Conservation (phyloP, 2,329 filamentous ascomycete species). For the Cladophialophora yegresii region DNA sequence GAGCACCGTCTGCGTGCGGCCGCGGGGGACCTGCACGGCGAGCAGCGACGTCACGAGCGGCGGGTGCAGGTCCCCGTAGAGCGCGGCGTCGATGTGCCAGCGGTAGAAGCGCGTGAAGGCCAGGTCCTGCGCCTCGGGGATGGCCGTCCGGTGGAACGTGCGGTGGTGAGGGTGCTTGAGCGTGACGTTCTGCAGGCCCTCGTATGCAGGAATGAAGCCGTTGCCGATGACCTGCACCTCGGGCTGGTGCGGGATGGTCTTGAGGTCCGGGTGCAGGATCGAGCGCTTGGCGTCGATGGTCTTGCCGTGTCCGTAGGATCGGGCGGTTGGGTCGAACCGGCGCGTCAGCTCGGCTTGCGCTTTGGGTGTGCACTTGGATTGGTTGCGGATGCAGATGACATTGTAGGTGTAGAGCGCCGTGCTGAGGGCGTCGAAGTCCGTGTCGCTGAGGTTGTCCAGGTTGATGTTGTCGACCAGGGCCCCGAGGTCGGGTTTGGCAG, state of each 20-base stretch:
- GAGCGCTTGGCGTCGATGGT: conserved; percentile 66
- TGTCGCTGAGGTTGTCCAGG: conserved; percentile 64
- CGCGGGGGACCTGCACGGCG: conserved; percentile 70
- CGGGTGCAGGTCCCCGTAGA: conserved; percentile 64
- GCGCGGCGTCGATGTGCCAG: conserved; percentile 54
- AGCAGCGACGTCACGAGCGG: conserved; percentile 72
- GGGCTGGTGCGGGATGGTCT: conserved; percentile 76
- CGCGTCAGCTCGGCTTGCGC: conserved; percentile 74
- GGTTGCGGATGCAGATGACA: conserved; percentile 70
- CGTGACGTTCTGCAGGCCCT: conserved; percentile 67
- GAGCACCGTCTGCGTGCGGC: conserved; percentile 65
- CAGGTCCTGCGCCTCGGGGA: conserved; percentile 63
- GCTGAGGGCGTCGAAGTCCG: conserved; percentile 65
- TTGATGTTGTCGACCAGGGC: conserved; percentile 61
- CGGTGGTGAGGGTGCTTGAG: conserved; percentile 75
- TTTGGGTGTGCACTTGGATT: conserved; percentile 63
- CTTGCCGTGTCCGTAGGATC: conserved; percentile 74
- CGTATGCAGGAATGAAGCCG: conserved; percentile 67
- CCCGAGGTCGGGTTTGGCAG: conserved; percentile 55
- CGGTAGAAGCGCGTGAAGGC: conserved; percentile 53
- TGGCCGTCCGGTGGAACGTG: conserved; percentile 69
- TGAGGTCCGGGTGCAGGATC: conserved; percentile 75
- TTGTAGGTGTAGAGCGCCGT: conserved; percentile 68
- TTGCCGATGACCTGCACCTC: conserved; percentile 82
- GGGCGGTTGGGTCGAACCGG: conserved; percentile 67